Percentiles rank a stretch among this genome's conserved stretches.
These are phyloP conservation scores for Paramicrosporidium saccamoebae DNA, from an alignment of 371 early-diverging fungal species.

Conservation along the genomic window DNA sequence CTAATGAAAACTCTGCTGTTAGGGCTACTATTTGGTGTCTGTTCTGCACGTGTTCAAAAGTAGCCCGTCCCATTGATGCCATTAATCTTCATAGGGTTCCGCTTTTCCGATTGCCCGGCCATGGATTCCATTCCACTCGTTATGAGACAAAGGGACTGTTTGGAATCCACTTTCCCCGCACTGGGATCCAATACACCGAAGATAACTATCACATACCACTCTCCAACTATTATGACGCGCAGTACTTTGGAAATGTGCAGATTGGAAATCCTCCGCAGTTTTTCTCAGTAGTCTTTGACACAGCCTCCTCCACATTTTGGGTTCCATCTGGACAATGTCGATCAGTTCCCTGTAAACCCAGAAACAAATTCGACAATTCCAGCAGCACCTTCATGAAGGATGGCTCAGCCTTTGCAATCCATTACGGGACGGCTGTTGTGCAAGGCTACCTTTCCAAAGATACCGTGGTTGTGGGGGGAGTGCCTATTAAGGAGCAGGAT, in stretches of 20 bases:
- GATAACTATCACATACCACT: slow-evolving; percentile 42
- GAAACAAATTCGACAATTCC: slow-evolving; percentile 35
- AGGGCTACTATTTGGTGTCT: too few species aligned
- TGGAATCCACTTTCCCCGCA: too few species aligned
- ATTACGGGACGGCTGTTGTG: slow-evolving; percentile 61
- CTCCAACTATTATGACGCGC: slow-evolving; percentile 78
- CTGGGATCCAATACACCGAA: too few species aligned
- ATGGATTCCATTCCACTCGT: too few species aligned
- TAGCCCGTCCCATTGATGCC: too few species aligned
- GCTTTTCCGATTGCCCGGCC: too few species aligned
- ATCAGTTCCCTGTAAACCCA: slow-evolving; percentile 75
- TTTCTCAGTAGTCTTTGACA: slow-evolving; percentile 75
- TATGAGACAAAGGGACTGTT: too few species aligned
- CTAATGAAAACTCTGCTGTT: too few species aligned
- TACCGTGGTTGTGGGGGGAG: slow-evolving; percentile 25
- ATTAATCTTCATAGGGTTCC: too few species aligned
- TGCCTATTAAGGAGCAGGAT: slow-evolving; percentile 17
- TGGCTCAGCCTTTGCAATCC: slow-evolving; percentile 62
- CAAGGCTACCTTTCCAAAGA: slow-evolving; percentile 67
- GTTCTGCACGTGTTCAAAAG: too few species aligned
- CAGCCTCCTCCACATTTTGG: slow-evolving; percentile 80
- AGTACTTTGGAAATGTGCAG: slow-evolving; percentile 58
- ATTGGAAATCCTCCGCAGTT: slow-evolving; percentile 53
- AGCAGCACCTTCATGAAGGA: slow-evolving; percentile 32
- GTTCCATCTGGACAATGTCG: slow-evolving; percentile 74